Evolutionary conservation across 2,329 filamentous ascomycete species (phyloP).

Genomic region (Colletotrichum cordylinicola): DNA sequence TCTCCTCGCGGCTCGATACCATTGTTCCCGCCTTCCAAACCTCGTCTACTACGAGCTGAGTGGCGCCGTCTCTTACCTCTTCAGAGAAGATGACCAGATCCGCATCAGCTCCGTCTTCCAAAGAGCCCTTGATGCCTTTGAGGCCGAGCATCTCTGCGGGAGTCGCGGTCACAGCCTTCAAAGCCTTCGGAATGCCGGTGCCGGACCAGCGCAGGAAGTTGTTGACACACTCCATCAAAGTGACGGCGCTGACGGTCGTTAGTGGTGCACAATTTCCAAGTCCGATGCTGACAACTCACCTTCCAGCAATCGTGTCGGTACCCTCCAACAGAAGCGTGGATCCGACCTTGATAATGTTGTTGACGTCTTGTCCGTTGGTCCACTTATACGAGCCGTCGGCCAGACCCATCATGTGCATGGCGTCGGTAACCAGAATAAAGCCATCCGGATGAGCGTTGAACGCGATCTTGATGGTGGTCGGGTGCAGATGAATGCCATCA

Average conservation of each 20-base stretch:
- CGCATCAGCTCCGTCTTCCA: constrained; percentile 69
- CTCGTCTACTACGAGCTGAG: constrained; percentile 69
- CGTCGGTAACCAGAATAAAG: constrained; percentile 89
- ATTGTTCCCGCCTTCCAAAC: constrained; percentile 80
- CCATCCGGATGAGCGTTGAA: constrained; percentile 86
- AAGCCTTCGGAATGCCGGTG: constrained; percentile 68
- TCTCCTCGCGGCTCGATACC: constrained; percentile 40
- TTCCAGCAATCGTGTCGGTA: constrained; percentile 79
- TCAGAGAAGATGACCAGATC: constrained; percentile 74
- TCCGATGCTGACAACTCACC: constrained; percentile 48
- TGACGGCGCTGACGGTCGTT: constrained; percentile 58
- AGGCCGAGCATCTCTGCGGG: constrained; percentile 80
- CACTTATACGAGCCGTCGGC: constrained; percentile 86
- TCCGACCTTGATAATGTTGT: constrained; percentile 73
- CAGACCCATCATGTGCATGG: constrained; percentile 85
- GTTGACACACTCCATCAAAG: constrained; percentile 81
- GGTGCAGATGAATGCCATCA: constrained; percentile 89
- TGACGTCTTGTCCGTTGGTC: constrained; percentile 73
- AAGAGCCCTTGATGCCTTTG: constrained; percentile 68
- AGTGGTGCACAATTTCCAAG: background rate
- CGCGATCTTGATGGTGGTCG: constrained; percentile 87
- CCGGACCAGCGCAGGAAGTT: constrained; percentile 83
- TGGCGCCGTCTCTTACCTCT: constrained; percentile 46
- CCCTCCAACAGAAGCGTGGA: constrained; percentile 77
- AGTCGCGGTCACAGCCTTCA: constrained; percentile 77